phyloP scores from a whole-genome alignment of 2,329 filamentous ascomycete genomes.

The Corniculantispora saksenae region DNA sequence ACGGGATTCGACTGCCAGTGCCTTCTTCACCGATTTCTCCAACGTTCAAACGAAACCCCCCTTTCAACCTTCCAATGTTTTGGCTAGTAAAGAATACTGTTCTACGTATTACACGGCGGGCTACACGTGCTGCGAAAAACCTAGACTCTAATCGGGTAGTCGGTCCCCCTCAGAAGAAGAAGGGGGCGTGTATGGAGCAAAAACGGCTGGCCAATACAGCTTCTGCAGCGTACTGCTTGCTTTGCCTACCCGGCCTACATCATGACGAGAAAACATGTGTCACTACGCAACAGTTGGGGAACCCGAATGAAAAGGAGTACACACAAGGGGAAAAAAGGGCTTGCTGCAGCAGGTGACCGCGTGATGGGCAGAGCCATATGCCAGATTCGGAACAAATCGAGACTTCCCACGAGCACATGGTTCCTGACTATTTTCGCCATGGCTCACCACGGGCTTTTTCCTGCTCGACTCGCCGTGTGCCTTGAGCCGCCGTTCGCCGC shows the following conservation, averaged over 20 bases:
- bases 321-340: neutral
- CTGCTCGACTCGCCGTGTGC: slow-evolving; percentile 1
- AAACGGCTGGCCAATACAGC: neutral
- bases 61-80: neutral
- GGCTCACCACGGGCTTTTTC: neutral
- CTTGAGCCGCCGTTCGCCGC: slow-evolving; percentile 20
- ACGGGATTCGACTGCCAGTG: neutral
- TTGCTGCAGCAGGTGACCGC: slow-evolving; percentile 6
- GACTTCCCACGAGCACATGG: slow-evolving; percentile 8
- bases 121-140: neutral
- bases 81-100: no score
- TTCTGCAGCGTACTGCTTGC: neutral
- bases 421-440: slow-evolving; percentile 20
- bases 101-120: neutral
- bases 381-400: slow-evolving; percentile 16
- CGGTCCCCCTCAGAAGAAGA: neutral
- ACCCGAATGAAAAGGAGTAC: neutral
- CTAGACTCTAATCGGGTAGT: neutral
- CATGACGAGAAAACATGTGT: slow-evolving; percentile 18
- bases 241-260: neutral
- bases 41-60: neutral
- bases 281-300: neutral
- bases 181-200: slow-evolving; percentile 10
- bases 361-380: slow-evolving; percentile 10
- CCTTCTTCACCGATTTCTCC: neutral